Conservation (phyloP, 129 eudicot species). For the Dittrichia graveolens region DNA sequence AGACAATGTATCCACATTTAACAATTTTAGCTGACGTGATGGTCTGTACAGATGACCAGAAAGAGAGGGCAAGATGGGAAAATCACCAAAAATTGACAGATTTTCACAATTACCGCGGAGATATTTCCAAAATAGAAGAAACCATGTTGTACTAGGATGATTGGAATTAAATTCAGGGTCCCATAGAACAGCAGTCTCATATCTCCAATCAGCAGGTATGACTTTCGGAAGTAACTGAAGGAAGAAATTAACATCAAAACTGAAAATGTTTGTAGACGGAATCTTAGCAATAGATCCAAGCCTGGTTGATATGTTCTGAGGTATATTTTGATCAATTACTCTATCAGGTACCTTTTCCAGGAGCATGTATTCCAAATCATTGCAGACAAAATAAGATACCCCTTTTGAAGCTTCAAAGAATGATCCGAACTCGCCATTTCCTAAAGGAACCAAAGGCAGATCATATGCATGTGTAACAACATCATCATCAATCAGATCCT, state of each 20-base stretch:
- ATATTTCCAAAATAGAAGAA: constrained; percentile 80
- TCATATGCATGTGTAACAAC: constrained; percentile 61
- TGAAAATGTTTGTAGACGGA: constrained; percentile 61
- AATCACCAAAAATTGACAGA: constrained; percentile 74
- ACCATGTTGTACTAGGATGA: constrained; percentile 80
- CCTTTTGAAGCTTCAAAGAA: constrained; percentile 63
- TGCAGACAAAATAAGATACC: constrained; percentile 68
- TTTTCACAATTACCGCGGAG: constrained; percentile 60
- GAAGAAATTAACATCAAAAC: constrained; percentile 55
- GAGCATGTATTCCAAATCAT: constrained; percentile 76
- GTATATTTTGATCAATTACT: constrained; percentile 64
- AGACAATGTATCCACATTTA: constrained; percentile 62
- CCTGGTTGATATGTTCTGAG: constrained; percentile 53
- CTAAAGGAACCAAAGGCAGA: constrained; percentile 91
- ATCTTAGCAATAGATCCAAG: constrained; percentile 67
- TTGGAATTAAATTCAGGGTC: constrained; percentile 46
- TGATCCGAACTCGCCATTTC: constrained; percentile 82
- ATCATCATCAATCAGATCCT: constrained; percentile 86
- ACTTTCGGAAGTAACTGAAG: constrained; percentile 61
- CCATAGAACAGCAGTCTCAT: constrained; percentile 66
- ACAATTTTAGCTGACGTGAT: constrained; percentile 59
- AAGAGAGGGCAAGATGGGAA: constrained; percentile 91
- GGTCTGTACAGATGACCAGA: constrained; percentile 81
- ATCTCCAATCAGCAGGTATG: constrained; percentile 86
- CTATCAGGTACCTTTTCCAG: constrained; percentile 63